A percentile compares a stretch with the other conserved stretches of the same genome.
These are phyloP conservation scores for Chalciporus piperatoides DNA, from an alignment of 1,284 basidiomycete genomes.

Conservation along the genomic window DNA sequence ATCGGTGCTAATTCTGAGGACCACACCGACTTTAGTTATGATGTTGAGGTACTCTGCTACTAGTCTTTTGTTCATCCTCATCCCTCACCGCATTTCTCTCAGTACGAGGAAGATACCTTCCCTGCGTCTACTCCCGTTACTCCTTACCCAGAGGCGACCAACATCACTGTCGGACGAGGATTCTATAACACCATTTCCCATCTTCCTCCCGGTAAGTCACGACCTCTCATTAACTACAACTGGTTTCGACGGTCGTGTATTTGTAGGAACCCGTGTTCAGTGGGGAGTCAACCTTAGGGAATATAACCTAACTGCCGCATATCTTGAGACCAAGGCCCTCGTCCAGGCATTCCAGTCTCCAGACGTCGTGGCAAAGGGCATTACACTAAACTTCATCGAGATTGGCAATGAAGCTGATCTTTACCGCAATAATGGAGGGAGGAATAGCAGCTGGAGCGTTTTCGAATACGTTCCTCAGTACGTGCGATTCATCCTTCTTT, in stretches of 20 bases:
- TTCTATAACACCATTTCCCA: conserved; percentile 55
- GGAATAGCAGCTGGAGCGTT: conserved; percentile 43
- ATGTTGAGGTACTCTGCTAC: conserved; percentile 36
- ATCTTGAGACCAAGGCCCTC: conserved; percentile 56
- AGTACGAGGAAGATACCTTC: conserved; percentile 36
- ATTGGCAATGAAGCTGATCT: conserved; percentile 66
- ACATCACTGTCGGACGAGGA: conserved; percentile 39
- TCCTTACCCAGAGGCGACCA: conserved; percentile 62
- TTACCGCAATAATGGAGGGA: conserved; percentile 48
- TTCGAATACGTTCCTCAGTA: conserved; percentile 54
- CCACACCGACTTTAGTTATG: conserved; percentile 49
- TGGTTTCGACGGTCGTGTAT: not conserved
- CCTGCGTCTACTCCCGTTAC: conserved; percentile 44
- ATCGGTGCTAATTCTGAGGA: conserved; percentile 66
- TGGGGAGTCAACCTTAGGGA: conserved; percentile 68
- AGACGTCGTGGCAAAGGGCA: conserved; percentile 41
- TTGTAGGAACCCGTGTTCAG: conserved; percentile 52
- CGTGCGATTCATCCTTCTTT: conserved; percentile 18
- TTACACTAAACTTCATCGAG: conserved; percentile 55
- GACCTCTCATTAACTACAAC: not conserved
- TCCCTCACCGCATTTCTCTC: conserved; percentile 3
- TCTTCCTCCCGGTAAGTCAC: conserved; percentile 44
- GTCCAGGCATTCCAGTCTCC: conserved; percentile 47
- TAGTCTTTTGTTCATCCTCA: not conserved
- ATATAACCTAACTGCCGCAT: conserved; percentile 54